phyloP scores from a whole-genome alignment of 2,329 filamentous ascomycete species.

The Thielaviopsis punctulata region DNA sequence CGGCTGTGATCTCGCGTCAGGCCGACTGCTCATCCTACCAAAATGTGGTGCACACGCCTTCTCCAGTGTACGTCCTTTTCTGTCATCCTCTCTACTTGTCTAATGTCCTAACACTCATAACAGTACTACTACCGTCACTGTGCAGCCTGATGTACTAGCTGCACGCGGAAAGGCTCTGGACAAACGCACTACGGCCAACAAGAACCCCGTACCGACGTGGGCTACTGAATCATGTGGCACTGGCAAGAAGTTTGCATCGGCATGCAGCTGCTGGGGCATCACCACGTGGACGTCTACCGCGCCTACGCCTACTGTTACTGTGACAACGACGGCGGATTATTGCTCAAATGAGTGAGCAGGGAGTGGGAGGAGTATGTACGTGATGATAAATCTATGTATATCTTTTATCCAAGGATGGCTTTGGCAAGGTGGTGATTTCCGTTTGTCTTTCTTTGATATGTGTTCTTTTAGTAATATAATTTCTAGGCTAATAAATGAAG shows the following conservation, averaged over 20 bases:
- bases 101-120: not conserved
- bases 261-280: slow-evolving; percentile 29
- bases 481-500: no score
- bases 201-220: slow-evolving; percentile 22
- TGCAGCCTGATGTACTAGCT: slow-evolving; percentile 18
- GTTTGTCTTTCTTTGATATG: not conserved
- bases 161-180: slow-evolving; percentile 17
- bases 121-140: slow-evolving; percentile 21
- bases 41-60: slow-evolving; percentile 23
- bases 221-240: slow-evolving; percentile 22
- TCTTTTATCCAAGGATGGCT: not conserved
- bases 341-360: slow-evolving; percentile 19
- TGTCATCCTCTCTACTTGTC: not conserved
- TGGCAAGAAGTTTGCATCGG: slow-evolving; percentile 22
- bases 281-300: slow-evolving; percentile 23
- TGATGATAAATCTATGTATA: not conserved
- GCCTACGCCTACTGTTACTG: slow-evolving; percentile 22
- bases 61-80: slow-evolving; percentile 21
- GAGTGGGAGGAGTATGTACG: not conserved
- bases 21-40: slow-evolving; percentile 26
- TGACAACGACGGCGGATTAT: slow-evolving; percentile 26
- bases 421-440: not conserved
- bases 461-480: not conserved
- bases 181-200: slow-evolving; percentile 20
- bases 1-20: slow-evolving; percentile 20